These are phyloP conservation scores for Pythium brassicae DNA, from an alignment of 352 stramenopile genomes.

Conservation along the genomic window DNA sequence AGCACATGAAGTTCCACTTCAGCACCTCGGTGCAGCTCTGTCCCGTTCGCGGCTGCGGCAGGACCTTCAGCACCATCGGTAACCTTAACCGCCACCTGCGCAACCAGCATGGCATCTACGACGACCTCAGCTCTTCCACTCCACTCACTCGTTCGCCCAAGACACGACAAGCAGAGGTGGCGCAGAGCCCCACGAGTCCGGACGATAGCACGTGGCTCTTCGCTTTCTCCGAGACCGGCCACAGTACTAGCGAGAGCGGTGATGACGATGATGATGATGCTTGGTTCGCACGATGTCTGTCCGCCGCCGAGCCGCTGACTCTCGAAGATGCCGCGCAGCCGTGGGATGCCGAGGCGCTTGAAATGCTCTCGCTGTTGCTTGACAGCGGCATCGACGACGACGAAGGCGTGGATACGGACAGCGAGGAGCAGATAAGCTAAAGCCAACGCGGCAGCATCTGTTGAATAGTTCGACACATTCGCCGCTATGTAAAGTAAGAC, in stretches of 20 bases:
- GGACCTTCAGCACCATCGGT: slow-evolving; percentile 56
- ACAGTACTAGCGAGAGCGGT: not conserved
- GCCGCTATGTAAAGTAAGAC: not conserved
- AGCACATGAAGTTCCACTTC: slow-evolving; percentile 65
- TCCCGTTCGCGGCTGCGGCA: slow-evolving; percentile 32
- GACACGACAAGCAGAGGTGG: not conserved
- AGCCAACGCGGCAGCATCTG: not conserved
- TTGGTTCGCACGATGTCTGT: not conserved
- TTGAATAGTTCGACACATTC: not conserved
- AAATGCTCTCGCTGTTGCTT: slow-evolving; percentile 4
- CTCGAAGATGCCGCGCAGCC: slow-evolving; percentile 4
- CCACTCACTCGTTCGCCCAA: not conserved
- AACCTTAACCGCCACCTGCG: slow-evolving; percentile 58
- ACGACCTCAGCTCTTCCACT: not conserved
- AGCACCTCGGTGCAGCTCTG: slow-evolving; percentile 45
- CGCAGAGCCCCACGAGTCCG: slow-evolving; percentile 6
- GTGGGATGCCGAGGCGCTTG: slow-evolving; percentile 4
- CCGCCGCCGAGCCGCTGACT: slow-evolving; percentile 1
- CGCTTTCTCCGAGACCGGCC: not conserved
- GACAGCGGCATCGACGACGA: not conserved
- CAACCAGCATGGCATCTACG: slow-evolving; percentile 16
- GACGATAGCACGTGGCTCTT: slow-evolving; percentile 9
- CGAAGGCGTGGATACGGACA: slow-evolving; percentile 1
- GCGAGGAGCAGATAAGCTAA: not conserved
- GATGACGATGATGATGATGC: slow-evolving; percentile 1